These are phyloP conservation scores for Leishmania arabica DNA, from an alignment of 208 protist species.

Conservation along the genomic window DNA sequence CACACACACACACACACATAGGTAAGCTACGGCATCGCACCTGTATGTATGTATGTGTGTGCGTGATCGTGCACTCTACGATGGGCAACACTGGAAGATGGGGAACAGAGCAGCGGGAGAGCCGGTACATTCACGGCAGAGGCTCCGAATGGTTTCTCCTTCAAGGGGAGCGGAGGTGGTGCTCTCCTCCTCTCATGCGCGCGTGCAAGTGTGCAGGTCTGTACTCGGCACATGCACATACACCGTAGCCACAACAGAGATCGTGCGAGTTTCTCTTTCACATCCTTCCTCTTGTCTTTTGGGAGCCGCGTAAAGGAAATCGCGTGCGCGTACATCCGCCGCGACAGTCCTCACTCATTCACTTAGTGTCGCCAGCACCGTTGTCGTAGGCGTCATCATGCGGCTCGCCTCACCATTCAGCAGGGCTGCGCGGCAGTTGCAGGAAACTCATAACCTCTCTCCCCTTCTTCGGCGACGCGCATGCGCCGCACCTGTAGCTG, in stretches of 20 bases:
- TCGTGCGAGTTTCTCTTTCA: neutral
- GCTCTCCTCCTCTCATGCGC: no score
- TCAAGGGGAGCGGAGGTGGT: no score
- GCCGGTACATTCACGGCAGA: neutral
- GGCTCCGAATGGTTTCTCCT: neutral
- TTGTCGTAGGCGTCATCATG: neutral
- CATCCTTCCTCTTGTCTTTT: neutral
- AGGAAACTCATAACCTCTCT: neutral
- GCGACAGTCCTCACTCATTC: neutral
- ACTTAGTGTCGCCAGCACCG: neutral
- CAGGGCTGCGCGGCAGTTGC: neutral
- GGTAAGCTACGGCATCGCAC: no score
- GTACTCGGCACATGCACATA: neutral
- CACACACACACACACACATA: no score
- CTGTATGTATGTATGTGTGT: no score
- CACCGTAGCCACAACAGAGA: neutral
- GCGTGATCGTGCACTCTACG: neutral
- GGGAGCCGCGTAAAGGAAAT: neutral
- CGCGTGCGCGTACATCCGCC: neutral
- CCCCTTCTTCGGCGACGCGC: neutral
- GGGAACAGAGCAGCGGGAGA: neutral
- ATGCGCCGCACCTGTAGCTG: neutral
- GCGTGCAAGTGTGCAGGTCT: neutral
- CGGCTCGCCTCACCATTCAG: constrained; percentile 1
- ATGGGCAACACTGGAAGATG: neutral